Evolutionary conservation across 257 asterid species (phyloP).

Genomic region (Solanum stenotomum): DNA sequence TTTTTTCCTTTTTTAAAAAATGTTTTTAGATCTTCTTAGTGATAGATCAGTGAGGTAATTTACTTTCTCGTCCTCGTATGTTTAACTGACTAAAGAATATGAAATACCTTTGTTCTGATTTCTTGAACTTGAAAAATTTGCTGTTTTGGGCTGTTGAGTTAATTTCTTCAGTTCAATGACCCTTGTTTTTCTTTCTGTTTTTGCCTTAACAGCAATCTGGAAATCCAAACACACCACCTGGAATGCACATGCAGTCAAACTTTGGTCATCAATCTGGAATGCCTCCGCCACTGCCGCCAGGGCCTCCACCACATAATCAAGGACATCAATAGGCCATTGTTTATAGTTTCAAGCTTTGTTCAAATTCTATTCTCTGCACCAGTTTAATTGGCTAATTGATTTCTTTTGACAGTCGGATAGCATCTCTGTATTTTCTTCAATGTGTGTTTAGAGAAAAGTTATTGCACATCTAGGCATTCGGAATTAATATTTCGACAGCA

Average conservation of each 20-base stretch:
- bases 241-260: slow-evolving; percentile 45
- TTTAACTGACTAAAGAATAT: background rate
- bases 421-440: background rate
- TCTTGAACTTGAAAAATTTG: background rate
- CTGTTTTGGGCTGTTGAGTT: background rate
- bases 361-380: background rate
- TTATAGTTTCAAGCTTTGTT: background rate
- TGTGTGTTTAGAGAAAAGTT: background rate
- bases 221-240: slow-evolving; percentile 58
- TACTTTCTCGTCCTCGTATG: background rate
- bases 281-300: slow-evolving; percentile 91
- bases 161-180: background rate
- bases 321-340: slow-evolving; percentile 35
- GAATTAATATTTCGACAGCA: background rate
- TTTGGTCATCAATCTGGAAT: slow-evolving; percentile 59
- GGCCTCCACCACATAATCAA: slow-evolving; percentile 90
- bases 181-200: background rate
- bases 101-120: background rate
- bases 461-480: background rate
- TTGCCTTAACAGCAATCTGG: slow-evolving; percentile 47
- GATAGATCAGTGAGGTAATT: background rate
- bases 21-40: background rate
- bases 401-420: background rate
- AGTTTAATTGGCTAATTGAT: background rate
- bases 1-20: too few species aligned